These are phyloP conservation scores for Guillardia theta DNA, from an alignment of 78 protist genomes.

Conservation along the genomic window DNA sequence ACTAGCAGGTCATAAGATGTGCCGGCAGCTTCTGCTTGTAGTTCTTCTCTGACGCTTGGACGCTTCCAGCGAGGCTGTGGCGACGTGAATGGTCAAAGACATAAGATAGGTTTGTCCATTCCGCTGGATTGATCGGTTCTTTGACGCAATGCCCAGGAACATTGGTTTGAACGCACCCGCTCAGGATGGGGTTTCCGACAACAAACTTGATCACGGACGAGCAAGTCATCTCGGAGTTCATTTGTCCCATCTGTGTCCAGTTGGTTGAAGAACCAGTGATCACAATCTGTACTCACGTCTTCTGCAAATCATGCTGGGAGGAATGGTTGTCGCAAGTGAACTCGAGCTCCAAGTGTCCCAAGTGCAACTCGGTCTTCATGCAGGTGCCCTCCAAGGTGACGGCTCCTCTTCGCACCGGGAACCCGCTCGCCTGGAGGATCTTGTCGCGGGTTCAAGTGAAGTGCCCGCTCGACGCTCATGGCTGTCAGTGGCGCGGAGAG, in stretches of 20 bases:
- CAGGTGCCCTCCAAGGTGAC: neutral
- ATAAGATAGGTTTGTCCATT: neutral
- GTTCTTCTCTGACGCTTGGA: neutral
- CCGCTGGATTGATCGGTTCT: neutral
- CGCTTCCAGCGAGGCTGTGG: neutral
- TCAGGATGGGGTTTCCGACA: neutral
- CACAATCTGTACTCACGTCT: neutral
- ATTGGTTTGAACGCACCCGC: too few relatives aligned
- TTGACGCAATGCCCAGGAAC: too few relatives aligned
- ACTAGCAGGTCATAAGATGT: too few relatives aligned
- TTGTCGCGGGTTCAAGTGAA: neutral
- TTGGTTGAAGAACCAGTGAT: neutral
- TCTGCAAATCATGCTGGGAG: neutral
- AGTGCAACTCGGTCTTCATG: neutral
- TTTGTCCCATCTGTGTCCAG: neutral
- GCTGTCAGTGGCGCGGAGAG: neutral
- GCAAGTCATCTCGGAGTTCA: neutral
- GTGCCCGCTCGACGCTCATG: neutral
- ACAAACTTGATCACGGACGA: neutral
- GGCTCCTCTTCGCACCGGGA: neutral
- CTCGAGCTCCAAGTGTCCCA: neutral
- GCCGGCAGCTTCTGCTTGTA: too few relatives aligned
- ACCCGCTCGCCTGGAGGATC: neutral
- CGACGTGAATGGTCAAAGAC: neutral
- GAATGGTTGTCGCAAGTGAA: neutral